Evolutionary conservation across 768 basidiomycete species (phyloP), one percentile per base, ranked within the genome.

Genomic region (Lactarius sp.): DNA sequence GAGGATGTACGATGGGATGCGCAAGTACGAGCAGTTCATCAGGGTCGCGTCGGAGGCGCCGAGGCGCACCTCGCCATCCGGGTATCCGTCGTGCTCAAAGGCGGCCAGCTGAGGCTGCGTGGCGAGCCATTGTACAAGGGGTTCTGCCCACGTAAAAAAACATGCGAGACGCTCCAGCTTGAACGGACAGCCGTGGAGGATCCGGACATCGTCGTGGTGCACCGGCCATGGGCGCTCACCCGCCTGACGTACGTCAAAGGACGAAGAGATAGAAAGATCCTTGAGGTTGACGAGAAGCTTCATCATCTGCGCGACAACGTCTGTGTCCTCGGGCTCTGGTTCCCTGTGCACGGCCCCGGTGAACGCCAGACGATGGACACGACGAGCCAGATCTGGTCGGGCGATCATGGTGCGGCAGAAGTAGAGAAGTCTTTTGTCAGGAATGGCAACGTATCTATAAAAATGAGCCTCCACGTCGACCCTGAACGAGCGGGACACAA

Each of bases 321-420:
- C 66, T 0, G 46, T 56, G 18, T 66, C 66, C 3, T n/a, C 66
- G 0, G 34, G 27, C 12, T 60, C 42, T 16, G 57, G 66, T 16
- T 54, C 47, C 8, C 63, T 39, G n/a, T 65, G 63, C 10, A 58
- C 52, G 9, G 62, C 57, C 13, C 57, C 62, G 0, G 63, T 65
- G 14, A 65, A 66, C 5, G 56, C 52, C 18, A 66, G n/a, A 0
- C 59, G 57, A 4, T 39, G 66, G 10, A 66, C 66, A 34, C 66
- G 63, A 5, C 53, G 63, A 2, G 66, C 66, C 20, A 66, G 54
- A 44, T 66, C 66, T 6, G 66, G 66, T 4, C 66, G 63, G 2
- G 55, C 58, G 58, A 55, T 22, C 62, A 66, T 65, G 4, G 63
- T 66, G 51, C 42, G 58, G 31, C 66, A 66, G 16, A 66, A 65